Evolutionary conservation across 2,329 filamentous ascomycete genomes (phyloP).

Genomic region (Aspergillus melleus): DNA sequence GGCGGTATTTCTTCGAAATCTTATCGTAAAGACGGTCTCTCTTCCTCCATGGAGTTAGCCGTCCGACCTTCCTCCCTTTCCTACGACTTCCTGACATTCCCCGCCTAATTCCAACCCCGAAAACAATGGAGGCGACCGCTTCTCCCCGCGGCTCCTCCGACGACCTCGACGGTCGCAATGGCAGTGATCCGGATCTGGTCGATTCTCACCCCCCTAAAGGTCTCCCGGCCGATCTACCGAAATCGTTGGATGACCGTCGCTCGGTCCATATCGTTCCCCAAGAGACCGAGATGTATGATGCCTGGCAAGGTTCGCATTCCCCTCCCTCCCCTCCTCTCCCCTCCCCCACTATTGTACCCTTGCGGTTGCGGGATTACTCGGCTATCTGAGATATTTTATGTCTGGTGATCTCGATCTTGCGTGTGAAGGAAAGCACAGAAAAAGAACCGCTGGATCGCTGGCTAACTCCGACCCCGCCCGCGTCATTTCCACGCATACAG

Average conservation of each 20-base stretch:
- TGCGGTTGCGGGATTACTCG: too few relatives aligned
- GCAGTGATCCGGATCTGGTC: conserved; percentile 18
- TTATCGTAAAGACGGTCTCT: conserved; percentile 2
- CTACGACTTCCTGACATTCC: conserved; percentile 16
- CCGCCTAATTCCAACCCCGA: conserved; percentile 11
- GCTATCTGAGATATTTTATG: too few relatives aligned
- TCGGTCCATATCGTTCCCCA: conserved; percentile 65
- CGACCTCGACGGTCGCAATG: conserved; percentile 24
- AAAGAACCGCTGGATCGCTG: not conserved
- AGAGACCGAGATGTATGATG: conserved; percentile 98
- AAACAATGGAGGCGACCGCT: conserved; percentile 36
- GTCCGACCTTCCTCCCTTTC: conserved; percentile 11
- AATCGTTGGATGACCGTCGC: conserved; percentile 84
- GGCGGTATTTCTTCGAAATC: conserved; percentile 6
- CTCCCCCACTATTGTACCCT: not conserved
- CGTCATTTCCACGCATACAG: conserved; percentile 49
- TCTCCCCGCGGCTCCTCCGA: conserved; percentile 32
- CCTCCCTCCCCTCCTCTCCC: conserved; percentile 3
- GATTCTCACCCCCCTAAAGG: conserved; percentile 32
- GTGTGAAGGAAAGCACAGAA: too few relatives aligned
- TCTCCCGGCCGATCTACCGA: conserved; percentile 84
- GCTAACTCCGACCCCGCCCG: not conserved
- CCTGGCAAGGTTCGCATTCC: conserved; percentile 78
- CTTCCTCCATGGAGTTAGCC: conserved; percentile 23
- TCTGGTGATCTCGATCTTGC: too few relatives aligned